A percentile compares a stretch with the other conserved stretches of the same genome.
phyloP scores from a whole-genome alignment of 2,329 filamentous ascomycete genomes.

The Colletotrichum aenigma region DNA sequence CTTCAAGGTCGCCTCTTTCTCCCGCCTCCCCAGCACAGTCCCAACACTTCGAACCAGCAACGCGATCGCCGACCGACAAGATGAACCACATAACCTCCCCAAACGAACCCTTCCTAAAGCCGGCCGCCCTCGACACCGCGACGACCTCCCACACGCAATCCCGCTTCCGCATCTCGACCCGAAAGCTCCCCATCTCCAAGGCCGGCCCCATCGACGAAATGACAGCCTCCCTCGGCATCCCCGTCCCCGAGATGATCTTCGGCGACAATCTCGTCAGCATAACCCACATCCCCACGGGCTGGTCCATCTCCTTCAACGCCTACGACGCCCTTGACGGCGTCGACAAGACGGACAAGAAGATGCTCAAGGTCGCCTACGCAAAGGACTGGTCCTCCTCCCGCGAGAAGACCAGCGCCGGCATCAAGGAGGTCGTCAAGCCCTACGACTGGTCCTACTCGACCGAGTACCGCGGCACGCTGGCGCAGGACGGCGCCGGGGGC shows the following conservation, averaged over 20 bases:
- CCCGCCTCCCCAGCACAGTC: neutral
- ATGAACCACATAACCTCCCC: constrained; percentile 46
- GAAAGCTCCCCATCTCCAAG: constrained; percentile 95
- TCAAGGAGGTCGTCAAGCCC: constrained; percentile 92
- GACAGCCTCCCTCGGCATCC: constrained; percentile 78
- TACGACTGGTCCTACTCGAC: constrained; percentile 99
- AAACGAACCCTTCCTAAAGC: constrained; percentile 60
- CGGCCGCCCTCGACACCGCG: constrained; percentile 53
- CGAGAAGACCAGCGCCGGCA: constrained; percentile 82
- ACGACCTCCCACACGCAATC: constrained; percentile 64
- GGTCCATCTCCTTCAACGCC: constrained; percentile 82
- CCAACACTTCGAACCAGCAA: neutral
- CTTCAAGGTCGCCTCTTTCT: neutral
- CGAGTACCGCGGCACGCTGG: constrained; percentile 76
- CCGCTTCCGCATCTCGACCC: constrained; percentile 77
- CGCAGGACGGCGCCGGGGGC: constrained; percentile 15
- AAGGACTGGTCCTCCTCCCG: constrained; percentile 75
- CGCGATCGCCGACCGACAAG: neutral
- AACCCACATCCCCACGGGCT: constrained; percentile 74
- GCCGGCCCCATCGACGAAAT: constrained; percentile 88
- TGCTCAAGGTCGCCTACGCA: constrained; percentile 94
- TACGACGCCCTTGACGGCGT: constrained; percentile 88
- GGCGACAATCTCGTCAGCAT: constrained; percentile 88
- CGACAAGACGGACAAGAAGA: constrained; percentile 89
- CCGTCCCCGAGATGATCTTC: constrained; percentile 98